Evolutionary conservation across 768 basidiomycete genomes (phyloP), one percentile per base, ranked within the genome.

Genomic region (Rubroboletus satanas): DNA sequence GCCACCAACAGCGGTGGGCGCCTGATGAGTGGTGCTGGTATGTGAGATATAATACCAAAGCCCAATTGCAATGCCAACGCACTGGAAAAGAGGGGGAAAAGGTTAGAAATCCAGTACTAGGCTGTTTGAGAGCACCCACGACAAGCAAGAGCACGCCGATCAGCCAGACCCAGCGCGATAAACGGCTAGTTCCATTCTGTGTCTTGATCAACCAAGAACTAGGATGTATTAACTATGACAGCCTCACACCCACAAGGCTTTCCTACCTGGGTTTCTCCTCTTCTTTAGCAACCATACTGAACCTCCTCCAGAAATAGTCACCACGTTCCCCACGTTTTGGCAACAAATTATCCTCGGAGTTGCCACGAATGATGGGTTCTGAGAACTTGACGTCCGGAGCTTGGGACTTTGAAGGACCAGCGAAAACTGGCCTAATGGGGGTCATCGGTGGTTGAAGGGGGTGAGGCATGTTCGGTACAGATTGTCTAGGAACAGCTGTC

Each of bases 231-330:
- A 23, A 54, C 9, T 17, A 58, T 21, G 23, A 50, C n/a, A 32
- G 45, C 14, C 11, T 36, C 21, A 14, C 14, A 44, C 33, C 17
- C 15, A 53, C 36, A 49, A 21, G 36, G 15, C 28, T 45, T 39
- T 58, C 61, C 18, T 49, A 77, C 78, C 72, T 75, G 69, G 79
- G 77, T 62, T 82, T 83, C 64, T 76, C 75, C 60, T 87, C 83
- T 55, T 84, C 83, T 65, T 83, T 88, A 9, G 83, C 89, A 57
- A 92, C 83, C 76, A 91, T 90, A 57, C 86, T 88, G 71, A 92
- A 93, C 37, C 90, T 78, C 56, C 87, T 77, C 90, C 90, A 93
- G 72, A 93, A 92, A 62, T 91, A 87, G 62, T 92, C 89, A 0
- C 88, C 88, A 46, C 78, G 82, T 66, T 88, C 83, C 3, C 88